phyloP scores from a whole-genome alignment of 225 moss, liverwort and hornwort genomes.

The Ulota crispa region DNA sequence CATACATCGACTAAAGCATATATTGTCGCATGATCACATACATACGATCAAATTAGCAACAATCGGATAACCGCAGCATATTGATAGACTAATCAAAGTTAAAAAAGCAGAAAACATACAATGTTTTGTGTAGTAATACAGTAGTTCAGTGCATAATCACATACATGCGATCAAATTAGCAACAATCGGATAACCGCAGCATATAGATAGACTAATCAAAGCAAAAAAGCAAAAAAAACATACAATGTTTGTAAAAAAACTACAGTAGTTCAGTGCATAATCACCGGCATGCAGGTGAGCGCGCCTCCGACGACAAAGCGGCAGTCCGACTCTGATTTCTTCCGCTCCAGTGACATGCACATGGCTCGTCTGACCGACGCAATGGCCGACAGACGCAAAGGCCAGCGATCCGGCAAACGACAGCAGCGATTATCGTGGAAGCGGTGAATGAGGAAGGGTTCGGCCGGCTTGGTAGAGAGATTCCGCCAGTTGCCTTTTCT shows the following conservation, averaged over 20 bases:
- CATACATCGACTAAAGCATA: conserved; percentile 9
- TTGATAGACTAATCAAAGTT: neutral
- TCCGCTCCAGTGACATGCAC: conserved; percentile 5
- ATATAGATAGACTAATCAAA: neutral
- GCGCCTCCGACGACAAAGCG: neutral
- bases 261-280: conserved; percentile 10
- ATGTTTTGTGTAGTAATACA: too few relatives aligned
- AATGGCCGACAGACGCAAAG: conserved; percentile 18
- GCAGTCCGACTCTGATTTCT: conserved; percentile 6
- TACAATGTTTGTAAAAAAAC: too few relatives aligned
- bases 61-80: neutral
- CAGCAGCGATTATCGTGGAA: conserved; percentile 28
- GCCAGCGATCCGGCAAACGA: conserved; percentile 39
- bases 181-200: neutral
- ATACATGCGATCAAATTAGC: conserved; percentile 7
- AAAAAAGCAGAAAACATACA: neutral
- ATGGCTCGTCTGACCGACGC: neutral
- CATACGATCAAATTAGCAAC: neutral
- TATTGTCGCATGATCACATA: conserved; percentile 11
- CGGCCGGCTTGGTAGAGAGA: conserved; percentile 38
- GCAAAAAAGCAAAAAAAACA: neutral
- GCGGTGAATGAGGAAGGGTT: conserved; percentile 43
- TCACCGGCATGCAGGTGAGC: conserved; percentile 16
- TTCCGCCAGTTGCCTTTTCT: conserved; percentile 34
- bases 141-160: neutral